phyloP scores from a whole-genome alignment of 2,329 filamentous ascomycete species.

The Hypocreales sp. region DNA sequence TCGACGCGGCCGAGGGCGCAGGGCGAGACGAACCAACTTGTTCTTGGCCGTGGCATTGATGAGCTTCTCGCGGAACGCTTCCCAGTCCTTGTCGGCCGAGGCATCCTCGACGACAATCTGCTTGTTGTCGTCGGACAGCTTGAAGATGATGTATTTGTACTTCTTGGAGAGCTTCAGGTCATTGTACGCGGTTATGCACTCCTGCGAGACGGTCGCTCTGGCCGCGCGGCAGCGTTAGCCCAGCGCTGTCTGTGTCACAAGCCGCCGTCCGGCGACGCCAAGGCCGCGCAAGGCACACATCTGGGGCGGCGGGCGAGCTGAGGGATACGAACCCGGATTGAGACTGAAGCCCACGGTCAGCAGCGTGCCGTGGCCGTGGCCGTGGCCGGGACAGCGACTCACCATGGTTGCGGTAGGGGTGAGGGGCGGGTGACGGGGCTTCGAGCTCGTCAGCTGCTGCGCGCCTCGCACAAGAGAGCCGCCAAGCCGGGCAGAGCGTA shows the following conservation, averaged over 20 bases:
- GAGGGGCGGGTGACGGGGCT: conserved; percentile 4
- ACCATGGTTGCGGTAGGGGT: conserved; percentile 23
- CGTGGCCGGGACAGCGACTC: conserved; percentile 11
- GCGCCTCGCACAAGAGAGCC: not conserved
- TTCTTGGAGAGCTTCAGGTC: conserved; percentile 71
- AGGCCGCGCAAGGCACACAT: too few species aligned
- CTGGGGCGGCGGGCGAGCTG: too few species aligned
- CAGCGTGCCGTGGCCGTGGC: not conserved
- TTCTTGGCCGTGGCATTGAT: conserved; percentile 57
- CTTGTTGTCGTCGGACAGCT: conserved; percentile 71
- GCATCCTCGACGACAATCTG: conserved; percentile 68
- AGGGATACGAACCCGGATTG: conserved; percentile 46
- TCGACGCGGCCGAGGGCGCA: not conserved
- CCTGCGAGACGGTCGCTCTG: conserved; percentile 57
- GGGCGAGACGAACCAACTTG: conserved; percentile 38
- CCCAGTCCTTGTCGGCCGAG: conserved; percentile 51
- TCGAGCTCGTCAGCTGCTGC: conserved; percentile 10
- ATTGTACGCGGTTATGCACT: conserved; percentile 61
- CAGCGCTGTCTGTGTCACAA: too few species aligned
- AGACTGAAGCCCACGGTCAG: conserved; percentile 30
- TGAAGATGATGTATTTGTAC: conserved; percentile 79
- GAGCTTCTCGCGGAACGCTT: conserved; percentile 61
- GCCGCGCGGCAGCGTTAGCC: conserved; percentile 9
- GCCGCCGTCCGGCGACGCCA: too few species aligned
- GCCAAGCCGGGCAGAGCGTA: not conserved